Evolutionary conservation across 1,284 basidiomycete species (phyloP).

Genomic region (Ceratobasidium papillatum): DNA sequence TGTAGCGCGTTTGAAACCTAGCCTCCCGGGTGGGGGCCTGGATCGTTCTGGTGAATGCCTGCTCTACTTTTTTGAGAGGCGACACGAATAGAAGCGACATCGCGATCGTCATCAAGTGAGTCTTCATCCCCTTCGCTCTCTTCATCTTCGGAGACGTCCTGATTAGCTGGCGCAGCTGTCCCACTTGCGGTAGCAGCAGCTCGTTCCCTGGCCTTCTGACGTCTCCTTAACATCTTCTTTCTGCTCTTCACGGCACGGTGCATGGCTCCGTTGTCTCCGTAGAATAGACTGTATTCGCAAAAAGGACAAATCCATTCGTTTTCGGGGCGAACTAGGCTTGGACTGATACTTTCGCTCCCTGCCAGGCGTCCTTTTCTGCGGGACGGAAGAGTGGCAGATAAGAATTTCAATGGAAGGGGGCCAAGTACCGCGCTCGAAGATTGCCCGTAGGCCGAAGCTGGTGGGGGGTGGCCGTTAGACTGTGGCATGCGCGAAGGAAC

Average conservation of each 20-base stretch:
- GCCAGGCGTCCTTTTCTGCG: conserved; percentile 55
- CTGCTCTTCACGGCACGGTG: conserved; percentile 72
- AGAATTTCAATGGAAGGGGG: conserved; percentile 69
- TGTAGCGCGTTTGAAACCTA: background rate
- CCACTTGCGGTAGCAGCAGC: conserved; percentile 53
- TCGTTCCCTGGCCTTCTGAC: conserved; percentile 78
- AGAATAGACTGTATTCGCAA: conserved; percentile 88
- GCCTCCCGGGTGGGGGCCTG: conserved; percentile 30
- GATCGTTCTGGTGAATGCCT: background rate
- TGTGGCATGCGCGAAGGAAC: conserved; percentile 79
- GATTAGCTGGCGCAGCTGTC: conserved; percentile 16
- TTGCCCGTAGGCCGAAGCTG: conserved; percentile 52
- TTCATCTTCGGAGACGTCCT: conserved; percentile 33
- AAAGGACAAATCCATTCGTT: conserved; percentile 91
- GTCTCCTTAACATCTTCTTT: conserved; percentile 78
- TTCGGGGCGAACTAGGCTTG: conserved; percentile 53
- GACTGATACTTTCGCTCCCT: conserved; percentile 5
- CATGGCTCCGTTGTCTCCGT: conserved; percentile 73
- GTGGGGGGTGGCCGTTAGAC: conserved; percentile 55
- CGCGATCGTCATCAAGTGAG: conserved; percentile 39
- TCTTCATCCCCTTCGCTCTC: conserved; percentile 47
- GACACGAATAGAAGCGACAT: background rate
- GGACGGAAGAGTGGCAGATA: conserved; percentile 70
- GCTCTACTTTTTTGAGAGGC: background rate
- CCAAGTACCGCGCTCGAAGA: conserved; percentile 62